Evolutionary conservation across 352 stramenopile genomes (phyloP).

Genomic region (Peronospora belbahrii): DNA sequence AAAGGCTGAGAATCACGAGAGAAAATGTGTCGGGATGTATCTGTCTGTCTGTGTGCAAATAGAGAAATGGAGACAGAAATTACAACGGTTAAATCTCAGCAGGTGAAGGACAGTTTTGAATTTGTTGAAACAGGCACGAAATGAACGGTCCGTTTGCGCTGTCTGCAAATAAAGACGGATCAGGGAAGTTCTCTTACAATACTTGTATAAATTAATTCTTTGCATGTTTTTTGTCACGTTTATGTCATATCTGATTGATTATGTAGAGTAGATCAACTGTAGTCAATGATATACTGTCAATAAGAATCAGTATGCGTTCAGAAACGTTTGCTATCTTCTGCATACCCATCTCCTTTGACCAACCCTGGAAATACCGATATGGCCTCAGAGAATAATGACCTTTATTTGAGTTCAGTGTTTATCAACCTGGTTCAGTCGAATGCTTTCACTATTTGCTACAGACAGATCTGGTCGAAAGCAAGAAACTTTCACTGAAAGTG

Average conservation of each 20-base stretch:
- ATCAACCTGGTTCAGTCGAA: no score
- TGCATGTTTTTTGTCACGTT: neutral
- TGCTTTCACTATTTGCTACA: no score
- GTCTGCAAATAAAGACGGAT: slow-evolving; percentile 19
- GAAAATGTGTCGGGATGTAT: no score
- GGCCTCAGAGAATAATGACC: slow-evolving; percentile 2
- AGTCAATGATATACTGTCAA: neutral
- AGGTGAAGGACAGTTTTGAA: slow-evolving; percentile 16
- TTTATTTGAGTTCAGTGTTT: slow-evolving; percentile 2
- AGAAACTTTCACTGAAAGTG: neutral
- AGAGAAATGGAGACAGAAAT: slow-evolving; percentile 20
- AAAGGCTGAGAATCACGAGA: no score
- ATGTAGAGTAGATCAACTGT: no score
- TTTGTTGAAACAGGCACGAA: slow-evolving; percentile 9
- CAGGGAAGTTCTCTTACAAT: slow-evolving; percentile 10
- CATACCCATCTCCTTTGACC: slow-evolving; percentile 11
- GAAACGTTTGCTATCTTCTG: neutral
- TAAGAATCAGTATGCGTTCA: neutral
- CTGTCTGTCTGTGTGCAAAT: slow-evolving; percentile 7
- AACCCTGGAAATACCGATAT: slow-evolving; percentile 1
- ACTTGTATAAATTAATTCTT: neutral
- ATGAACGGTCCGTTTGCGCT: slow-evolving; percentile 8
- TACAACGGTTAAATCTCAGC: neutral
- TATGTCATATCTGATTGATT: neutral
- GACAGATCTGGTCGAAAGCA: no score